phyloP scores from a whole-genome alignment of 257 asterid species.

The Osmanthus fragrans region DNA sequence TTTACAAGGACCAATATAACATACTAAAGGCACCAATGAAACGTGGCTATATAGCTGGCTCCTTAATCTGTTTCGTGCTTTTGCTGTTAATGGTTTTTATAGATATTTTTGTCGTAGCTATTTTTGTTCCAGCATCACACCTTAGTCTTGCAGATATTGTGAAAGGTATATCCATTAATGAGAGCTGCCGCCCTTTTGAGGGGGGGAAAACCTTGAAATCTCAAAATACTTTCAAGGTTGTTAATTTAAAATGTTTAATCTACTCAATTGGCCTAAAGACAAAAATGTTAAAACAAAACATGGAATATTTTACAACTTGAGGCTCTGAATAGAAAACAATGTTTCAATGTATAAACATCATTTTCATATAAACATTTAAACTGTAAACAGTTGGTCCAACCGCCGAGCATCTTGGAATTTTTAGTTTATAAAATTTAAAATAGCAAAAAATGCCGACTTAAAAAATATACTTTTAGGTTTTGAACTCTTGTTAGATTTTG shows the following conservation, averaged over 20 bases:
- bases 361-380: too few relatives aligned
- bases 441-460: too few relatives aligned
- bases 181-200: background rate
- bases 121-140: background rate
- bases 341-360: background rate
- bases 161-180: background rate
- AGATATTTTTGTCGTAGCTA: background rate
- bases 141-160: background rate
- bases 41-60: background rate
- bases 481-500: too few relatives aligned
- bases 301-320: background rate
- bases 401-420: too few relatives aligned
- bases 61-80: background rate
- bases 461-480: too few relatives aligned
- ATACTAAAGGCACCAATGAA: background rate
- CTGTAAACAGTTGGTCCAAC: too few relatives aligned
- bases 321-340: background rate
- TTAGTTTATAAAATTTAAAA: too few relatives aligned
- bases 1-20: background rate
- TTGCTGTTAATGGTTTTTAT: background rate
- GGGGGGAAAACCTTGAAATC: background rate
- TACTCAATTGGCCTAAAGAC: background rate
- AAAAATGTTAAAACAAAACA: too few relatives aligned
- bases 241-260: background rate
- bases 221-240: background rate